Conservation (phyloP, 352 stramenopile genomes). For the Phytophthora citrophthora region DNA sequence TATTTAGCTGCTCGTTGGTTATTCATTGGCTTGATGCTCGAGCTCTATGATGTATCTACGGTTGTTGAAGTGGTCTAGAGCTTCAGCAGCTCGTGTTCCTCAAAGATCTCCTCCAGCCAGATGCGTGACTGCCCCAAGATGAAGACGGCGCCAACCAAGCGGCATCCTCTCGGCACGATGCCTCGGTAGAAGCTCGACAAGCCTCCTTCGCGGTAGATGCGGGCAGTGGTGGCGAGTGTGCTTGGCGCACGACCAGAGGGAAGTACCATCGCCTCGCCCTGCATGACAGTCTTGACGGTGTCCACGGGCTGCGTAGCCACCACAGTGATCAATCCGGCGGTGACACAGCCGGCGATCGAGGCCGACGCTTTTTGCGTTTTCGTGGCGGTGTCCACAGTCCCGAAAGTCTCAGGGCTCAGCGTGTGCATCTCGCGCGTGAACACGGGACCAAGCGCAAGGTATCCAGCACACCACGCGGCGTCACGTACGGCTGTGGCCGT, state of each 20-base stretch:
- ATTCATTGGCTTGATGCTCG: not conserved
- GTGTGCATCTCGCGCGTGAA: constrained; percentile 71
- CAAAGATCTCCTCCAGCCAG: constrained; percentile 73
- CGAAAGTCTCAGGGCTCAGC: constrained; percentile 60
- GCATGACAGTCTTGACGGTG: constrained; percentile 88
- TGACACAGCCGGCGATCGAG: constrained; percentile 67
- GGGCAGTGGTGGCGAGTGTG: constrained; percentile 46
- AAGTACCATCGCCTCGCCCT: constrained; percentile 71
- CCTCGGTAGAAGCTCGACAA: constrained; percentile 72
- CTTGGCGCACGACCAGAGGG: constrained; percentile 42
- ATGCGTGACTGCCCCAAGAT: constrained; percentile 81
- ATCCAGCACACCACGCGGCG: constrained; percentile 78
- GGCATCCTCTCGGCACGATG: constrained; percentile 73
- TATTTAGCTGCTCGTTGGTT: constrained; percentile 6
- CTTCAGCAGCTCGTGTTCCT: constrained; percentile 65
- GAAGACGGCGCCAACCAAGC: constrained; percentile 84
- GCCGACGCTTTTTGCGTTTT: constrained; percentile 69
- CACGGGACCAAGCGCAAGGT: constrained; percentile 77
- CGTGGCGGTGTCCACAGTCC: constrained; percentile 49
- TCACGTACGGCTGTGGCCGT: constrained; percentile 71
- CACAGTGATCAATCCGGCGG: constrained; percentile 77
- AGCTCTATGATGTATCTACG: constrained; percentile 27
- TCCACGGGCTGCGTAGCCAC: constrained; percentile 82
- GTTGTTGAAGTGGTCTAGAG: constrained; percentile 17
- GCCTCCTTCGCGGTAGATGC: constrained; percentile 61